Evolutionary conservation across 306 rosid species (phyloP).

Genomic region (Pueraria montana): DNA sequence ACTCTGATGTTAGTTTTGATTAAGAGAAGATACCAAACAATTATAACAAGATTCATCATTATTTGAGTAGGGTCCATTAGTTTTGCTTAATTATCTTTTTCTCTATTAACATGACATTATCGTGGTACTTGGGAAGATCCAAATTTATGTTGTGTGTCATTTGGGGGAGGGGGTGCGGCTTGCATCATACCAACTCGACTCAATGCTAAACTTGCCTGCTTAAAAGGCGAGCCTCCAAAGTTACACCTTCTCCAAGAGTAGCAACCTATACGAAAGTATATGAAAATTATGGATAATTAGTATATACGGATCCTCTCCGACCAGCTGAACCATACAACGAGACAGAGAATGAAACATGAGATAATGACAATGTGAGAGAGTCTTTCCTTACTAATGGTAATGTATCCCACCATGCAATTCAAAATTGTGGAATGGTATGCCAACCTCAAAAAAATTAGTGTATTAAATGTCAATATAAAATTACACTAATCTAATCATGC

Average conservation of each 20-base stretch:
- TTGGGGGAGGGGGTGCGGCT: neutral
- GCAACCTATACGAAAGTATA: constrained; percentile 64
- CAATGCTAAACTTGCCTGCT: constrained; percentile 74
- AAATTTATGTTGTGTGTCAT: neutral
- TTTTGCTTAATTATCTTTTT: neutral
- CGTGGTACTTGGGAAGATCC: neutral
- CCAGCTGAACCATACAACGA: neutral
- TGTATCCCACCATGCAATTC: neutral
- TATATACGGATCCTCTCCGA: neutral
- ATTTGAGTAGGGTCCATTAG: neutral
- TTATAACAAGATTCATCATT: neutral
- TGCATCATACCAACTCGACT: neutral
- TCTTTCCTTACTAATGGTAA: neutral
- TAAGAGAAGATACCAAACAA: neutral
- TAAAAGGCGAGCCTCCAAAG: constrained; percentile 86
- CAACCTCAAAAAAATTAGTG: neutral
- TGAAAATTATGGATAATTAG: neutral
- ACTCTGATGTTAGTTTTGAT: neutral
- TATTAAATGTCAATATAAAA: neutral
- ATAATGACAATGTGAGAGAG: neutral
- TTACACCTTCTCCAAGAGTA: constrained; percentile 85
- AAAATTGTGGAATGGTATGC: neutral
- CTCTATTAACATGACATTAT: neutral
- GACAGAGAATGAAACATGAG: neutral
- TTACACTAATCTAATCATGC: neutral